These are phyloP conservation scores for Daldinia concentrica DNA, from an alignment of 495 filamentous ascomycete genomes.

Conservation along the genomic window DNA sequence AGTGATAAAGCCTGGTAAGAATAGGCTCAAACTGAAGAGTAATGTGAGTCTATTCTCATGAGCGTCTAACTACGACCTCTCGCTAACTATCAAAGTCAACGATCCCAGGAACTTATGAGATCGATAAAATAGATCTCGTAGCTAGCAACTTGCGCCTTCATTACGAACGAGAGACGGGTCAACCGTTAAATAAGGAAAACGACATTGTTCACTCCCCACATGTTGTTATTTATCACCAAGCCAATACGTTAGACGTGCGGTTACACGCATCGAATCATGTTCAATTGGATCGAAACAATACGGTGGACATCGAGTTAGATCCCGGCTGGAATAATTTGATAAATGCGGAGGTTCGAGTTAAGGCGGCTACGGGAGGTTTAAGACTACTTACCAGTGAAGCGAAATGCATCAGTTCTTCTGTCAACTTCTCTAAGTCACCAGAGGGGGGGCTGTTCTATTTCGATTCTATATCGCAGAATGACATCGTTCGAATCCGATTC, in stretches of 20 bases:
- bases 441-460: constrained; percentile 77
- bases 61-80: background rate
- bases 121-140: constrained; percentile 75
- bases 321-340: constrained; percentile 81
- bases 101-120: constrained; percentile 77
- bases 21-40: constrained; percentile 60
- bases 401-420: constrained; percentile 63
- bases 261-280: constrained; percentile 63
- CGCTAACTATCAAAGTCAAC: constrained; percentile 52
- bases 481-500: constrained; percentile 67
- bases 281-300: constrained; percentile 78
- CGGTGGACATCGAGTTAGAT: constrained; percentile 75
- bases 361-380: constrained; percentile 86
- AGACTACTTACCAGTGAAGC: constrained; percentile 80
- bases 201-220: constrained; percentile 53
- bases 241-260: constrained; percentile 58
- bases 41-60: constrained; percentile 52
- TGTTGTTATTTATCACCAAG: constrained; percentile 58
- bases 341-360: constrained; percentile 73
- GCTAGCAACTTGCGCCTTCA: constrained; percentile 74
- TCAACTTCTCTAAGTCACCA: constrained; percentile 62
- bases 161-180: constrained; percentile 62
- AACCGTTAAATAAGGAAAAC: constrained; percentile 54
- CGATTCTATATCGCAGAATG: constrained; percentile 58
- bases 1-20: constrained; percentile 63